These are phyloP conservation scores for Halophytophthora batemanensis DNA, from an alignment of 352 stramenopile species.

Conservation along the genomic window DNA sequence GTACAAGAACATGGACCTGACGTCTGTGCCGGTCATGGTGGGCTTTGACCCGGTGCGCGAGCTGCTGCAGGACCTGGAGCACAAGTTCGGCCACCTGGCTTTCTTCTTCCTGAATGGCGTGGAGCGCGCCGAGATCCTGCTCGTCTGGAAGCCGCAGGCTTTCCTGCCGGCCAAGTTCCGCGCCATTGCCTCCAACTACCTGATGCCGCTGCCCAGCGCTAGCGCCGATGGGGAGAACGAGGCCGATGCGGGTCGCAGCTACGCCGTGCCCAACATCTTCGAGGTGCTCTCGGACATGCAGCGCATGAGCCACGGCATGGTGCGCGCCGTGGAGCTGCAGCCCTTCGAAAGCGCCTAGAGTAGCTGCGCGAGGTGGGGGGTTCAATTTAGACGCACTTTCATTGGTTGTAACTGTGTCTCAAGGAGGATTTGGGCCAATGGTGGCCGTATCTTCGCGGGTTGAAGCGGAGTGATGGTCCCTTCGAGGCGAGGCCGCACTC, in stretches of 20 bases:
- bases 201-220: constrained; percentile 48
- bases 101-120: constrained; percentile 81
- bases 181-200: constrained; percentile 62
- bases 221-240: constrained; percentile 22
- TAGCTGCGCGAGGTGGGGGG: constrained; percentile 21
- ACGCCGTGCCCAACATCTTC: constrained; percentile 72
- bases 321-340: constrained; percentile 46
- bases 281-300: constrained; percentile 78
- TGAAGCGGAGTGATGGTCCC: not conserved
- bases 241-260: constrained; percentile 25
- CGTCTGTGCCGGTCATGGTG: constrained; percentile 56
- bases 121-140: constrained; percentile 55
- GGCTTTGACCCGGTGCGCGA: constrained; percentile 76
- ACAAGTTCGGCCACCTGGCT: constrained; percentile 58
- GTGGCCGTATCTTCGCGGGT: not conserved
- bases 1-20: constrained; percentile 87
- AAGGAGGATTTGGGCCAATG: too few species aligned
- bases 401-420: constrained; percentile 1
- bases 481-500: not conserved
- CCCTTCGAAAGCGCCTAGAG: constrained; percentile 56
- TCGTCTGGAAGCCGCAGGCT: constrained; percentile 78
- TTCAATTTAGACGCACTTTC: constrained; percentile 27
- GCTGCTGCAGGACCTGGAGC: constrained; percentile 54
- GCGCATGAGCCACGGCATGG: constrained; percentile 60
- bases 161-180: constrained; percentile 82